Conservation (phyloP, 2,329 filamentous ascomycete genomes). For the Chaetomium sp. region DNA sequence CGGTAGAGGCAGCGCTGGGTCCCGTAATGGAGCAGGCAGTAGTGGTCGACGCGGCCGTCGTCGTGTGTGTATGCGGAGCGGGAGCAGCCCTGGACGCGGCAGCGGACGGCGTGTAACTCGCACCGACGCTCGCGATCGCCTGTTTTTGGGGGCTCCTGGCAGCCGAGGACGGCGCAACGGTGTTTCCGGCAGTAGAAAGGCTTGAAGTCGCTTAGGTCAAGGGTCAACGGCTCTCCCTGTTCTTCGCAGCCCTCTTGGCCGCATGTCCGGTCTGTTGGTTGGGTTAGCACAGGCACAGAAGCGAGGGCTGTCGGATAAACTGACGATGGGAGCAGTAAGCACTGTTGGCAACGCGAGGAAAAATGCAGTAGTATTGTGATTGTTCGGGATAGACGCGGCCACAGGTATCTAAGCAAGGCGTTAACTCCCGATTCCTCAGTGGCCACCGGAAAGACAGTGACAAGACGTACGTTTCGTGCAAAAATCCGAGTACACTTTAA, state of each 20-base stretch:
- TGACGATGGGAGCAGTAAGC: too few relatives aligned
- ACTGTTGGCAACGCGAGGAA: too few relatives aligned
- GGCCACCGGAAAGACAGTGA: too few relatives aligned
- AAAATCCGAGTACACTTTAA: slow-evolving; percentile 18
- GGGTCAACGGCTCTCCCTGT: slow-evolving; percentile 8
- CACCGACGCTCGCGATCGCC: slow-evolving; percentile 16
- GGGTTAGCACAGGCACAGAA: neutral
- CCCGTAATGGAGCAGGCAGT: slow-evolving; percentile 17
- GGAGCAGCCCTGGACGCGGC: slow-evolving; percentile 12
- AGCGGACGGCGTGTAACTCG: slow-evolving; percentile 9
- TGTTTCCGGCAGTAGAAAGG: slow-evolving; percentile 17
- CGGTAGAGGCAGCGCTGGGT: slow-evolving; percentile 11
- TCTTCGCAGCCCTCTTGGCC: slow-evolving; percentile 12
- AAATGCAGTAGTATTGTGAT: too few relatives aligned
- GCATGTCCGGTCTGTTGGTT: slow-evolving; percentile 13
- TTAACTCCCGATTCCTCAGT: neutral
- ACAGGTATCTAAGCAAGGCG: slow-evolving; percentile 13
- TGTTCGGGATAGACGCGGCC: too few relatives aligned
- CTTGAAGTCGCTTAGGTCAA: slow-evolving; percentile 5
- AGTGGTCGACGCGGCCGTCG: slow-evolving; percentile 12
- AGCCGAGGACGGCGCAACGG: slow-evolving; percentile 16
- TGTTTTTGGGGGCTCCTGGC: slow-evolving; percentile 5
- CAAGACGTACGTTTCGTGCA: slow-evolving; percentile 15
- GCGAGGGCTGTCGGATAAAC: too few relatives aligned
- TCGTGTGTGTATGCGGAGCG: slow-evolving; percentile 11